These are phyloP conservation scores for Harringtonia aguacate DNA, from an alignment of 2,329 filamentous ascomycete genomes.

Conservation along the genomic window DNA sequence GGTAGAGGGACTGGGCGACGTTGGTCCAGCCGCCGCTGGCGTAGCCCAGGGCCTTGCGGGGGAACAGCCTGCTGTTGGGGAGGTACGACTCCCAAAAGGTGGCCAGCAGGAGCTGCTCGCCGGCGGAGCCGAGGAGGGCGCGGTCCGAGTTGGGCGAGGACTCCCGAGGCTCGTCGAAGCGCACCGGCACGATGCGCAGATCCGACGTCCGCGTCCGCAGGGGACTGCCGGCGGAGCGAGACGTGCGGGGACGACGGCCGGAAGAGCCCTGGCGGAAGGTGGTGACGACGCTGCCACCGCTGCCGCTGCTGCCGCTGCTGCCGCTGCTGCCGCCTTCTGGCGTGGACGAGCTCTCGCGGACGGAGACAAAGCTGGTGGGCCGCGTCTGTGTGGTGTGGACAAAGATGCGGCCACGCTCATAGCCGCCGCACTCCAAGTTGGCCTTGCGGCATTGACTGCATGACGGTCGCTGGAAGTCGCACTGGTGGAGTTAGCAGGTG, in stretches of 20 bases:
- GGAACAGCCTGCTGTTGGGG: constrained; percentile 10
- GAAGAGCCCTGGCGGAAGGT: neutral
- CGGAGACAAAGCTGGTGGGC: constrained; percentile 1
- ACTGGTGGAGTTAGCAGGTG: constrained; percentile 5
- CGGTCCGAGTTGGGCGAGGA: constrained; percentile 1
- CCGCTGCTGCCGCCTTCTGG: neutral
- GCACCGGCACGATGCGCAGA: constrained; percentile 5
- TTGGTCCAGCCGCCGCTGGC: constrained; percentile 13
- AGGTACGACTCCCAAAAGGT: constrained; percentile 12
- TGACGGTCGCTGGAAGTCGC: constrained; percentile 14
- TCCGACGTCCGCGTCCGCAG: neutral
- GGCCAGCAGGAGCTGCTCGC: constrained; percentile 8
- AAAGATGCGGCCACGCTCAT: constrained; percentile 15
- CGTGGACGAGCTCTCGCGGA: constrained; percentile 6
- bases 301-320: neutral
- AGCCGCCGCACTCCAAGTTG: constrained; percentile 13
- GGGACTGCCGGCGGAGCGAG: neutral
- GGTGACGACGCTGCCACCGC: neutral
- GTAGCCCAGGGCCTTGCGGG: constrained; percentile 4
- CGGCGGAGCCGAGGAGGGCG: constrained; percentile 5
- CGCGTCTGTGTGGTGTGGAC: constrained; percentile 10
- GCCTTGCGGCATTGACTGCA: constrained; percentile 14
- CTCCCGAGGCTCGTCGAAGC: neutral
- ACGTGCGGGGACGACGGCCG: neutral
- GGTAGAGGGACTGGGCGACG: constrained; percentile 10